Conservation (phyloP, 805 yeast genomes). For the Jamesozyma gamospora region DNA sequence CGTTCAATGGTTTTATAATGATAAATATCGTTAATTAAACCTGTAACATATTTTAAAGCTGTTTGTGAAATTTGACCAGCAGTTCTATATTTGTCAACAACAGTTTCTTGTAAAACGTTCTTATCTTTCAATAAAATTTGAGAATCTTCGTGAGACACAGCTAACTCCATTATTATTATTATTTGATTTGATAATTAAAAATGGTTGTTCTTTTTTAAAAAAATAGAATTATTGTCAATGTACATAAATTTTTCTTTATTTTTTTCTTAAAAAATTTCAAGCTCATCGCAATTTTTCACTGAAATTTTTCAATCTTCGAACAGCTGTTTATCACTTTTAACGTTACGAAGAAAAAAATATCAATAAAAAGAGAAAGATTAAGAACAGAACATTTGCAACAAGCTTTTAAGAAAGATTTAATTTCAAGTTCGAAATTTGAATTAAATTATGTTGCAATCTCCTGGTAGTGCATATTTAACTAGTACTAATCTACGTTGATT, state of each 20-base stretch:
- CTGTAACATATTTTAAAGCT: conserved; percentile 53
- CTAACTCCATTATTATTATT: conserved; percentile 52
- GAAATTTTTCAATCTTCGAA: conserved; percentile 2
- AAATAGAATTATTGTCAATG: not conserved
- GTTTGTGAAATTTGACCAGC: conserved; percentile 89
- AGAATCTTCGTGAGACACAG: conserved; percentile 65
- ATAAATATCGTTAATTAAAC: conserved; percentile 63
- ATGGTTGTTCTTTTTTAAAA: not conserved
- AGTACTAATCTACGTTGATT: too few relatives aligned
- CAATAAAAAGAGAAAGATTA: too few relatives aligned
- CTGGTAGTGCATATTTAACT: too few relatives aligned
- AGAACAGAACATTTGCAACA: too few relatives aligned
- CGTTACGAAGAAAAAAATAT: not conserved
- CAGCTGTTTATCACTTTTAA: not conserved
- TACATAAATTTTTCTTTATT: not conserved
- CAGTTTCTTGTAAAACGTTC: conserved; percentile 51
- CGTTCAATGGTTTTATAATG: conserved; percentile 37
- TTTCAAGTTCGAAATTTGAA: too few relatives aligned
- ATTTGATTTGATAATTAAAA: not conserved
- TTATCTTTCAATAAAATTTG: conserved; percentile 62
- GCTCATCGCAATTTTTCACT: conserved; percentile 9
- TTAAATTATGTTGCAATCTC: too few relatives aligned
- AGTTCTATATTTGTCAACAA: conserved; percentile 71
- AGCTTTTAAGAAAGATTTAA: too few relatives aligned
- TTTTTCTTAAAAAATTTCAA: not conserved